Evolutionary conservation across 805 yeast species (phyloP).

Genomic region (Candida andamanensis): DNA sequence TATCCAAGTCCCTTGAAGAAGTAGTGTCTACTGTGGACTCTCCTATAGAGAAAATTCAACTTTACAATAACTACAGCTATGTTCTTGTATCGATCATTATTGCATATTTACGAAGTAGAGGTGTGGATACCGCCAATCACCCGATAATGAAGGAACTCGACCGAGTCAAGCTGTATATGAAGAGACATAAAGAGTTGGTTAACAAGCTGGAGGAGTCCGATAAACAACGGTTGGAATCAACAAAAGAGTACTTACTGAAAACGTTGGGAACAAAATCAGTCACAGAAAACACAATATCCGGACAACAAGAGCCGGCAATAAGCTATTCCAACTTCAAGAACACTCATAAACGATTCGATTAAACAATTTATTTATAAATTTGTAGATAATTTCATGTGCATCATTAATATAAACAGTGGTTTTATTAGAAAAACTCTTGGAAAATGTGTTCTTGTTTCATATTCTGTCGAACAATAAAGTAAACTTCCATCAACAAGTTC

Average conservation of each 20-base stretch:
- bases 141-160: slow-evolving; percentile 63
- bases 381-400: slow-evolving; percentile 4
- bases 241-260: slow-evolving; percentile 40
- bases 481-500: slow-evolving; percentile 66
- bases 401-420: slow-evolving; percentile 6
- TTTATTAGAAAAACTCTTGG: slow-evolving; percentile 25
- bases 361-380: slow-evolving; percentile 1
- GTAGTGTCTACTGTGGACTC: slow-evolving; percentile 18
- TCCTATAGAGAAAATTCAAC: slow-evolving; percentile 23
- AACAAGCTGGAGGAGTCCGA: slow-evolving; percentile 12
- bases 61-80: slow-evolving; percentile 43
- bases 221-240: slow-evolving; percentile 26
- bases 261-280: slow-evolving; percentile 36
- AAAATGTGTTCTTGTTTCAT: slow-evolving; percentile 63
- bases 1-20: slow-evolving; percentile 38
- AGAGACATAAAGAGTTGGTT: slow-evolving; percentile 43
- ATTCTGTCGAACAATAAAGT: slow-evolving; percentile 52
- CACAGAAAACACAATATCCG: slow-evolving; percentile 11
- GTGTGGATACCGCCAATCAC: slow-evolving; percentile 52
- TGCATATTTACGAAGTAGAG: slow-evolving; percentile 54
- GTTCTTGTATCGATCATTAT: slow-evolving; percentile 52
- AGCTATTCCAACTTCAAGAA: slow-evolving; percentile 34
- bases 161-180: slow-evolving; percentile 66
- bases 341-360: slow-evolving; percentile 31
- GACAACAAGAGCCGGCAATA: slow-evolving; percentile 30